phyloP scores from a whole-genome alignment of 345 rosid genomes.

The Jatropha curcas region DNA sequence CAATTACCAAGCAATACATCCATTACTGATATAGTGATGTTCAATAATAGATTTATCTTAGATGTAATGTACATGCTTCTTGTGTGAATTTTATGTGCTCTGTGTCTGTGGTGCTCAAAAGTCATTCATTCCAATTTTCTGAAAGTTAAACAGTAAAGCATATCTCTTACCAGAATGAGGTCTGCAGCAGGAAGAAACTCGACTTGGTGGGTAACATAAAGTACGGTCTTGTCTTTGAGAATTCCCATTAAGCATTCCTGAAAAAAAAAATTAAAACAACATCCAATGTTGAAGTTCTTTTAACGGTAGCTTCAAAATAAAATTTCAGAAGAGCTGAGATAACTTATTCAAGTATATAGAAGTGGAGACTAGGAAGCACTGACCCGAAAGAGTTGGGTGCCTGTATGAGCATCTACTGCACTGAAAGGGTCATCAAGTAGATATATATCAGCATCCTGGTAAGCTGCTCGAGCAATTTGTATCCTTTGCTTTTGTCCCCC shows the following conservation, averaged over 20 bases:
- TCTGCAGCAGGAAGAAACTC: slow-evolving; percentile 97
- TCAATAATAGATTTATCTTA: background rate
- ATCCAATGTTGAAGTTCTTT: background rate
- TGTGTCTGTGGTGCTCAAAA: background rate
- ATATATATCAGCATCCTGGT: slow-evolving; percentile 89
- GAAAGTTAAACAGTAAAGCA: background rate
- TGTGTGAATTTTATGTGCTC: background rate
- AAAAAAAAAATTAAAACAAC: background rate
- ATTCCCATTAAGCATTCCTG: slow-evolving; percentile 92
- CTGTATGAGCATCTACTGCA: slow-evolving; percentile 97
- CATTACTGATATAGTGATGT: background rate
- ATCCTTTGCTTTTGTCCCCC: slow-evolving; percentile 98
- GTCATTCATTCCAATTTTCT: background rate
- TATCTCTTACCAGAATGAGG: slow-evolving; percentile 69
- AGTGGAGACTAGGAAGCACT: background rate
- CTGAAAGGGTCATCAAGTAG: slow-evolving; percentile 95
- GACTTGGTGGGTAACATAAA: slow-evolving; percentile 95
- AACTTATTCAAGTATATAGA: background rate
- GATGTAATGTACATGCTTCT: background rate
- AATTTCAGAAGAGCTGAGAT: background rate
- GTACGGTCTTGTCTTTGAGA: slow-evolving; percentile 67
- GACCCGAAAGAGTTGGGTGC: slow-evolving; percentile 79
- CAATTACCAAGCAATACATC: background rate
- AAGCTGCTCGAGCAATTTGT: slow-evolving; percentile 90
- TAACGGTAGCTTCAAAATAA: background rate